These are phyloP conservation scores for Lanmaoa pseudosensibilis DNA, from an alignment of 768 basidiomycete genomes.

Conservation along the genomic window DNA sequence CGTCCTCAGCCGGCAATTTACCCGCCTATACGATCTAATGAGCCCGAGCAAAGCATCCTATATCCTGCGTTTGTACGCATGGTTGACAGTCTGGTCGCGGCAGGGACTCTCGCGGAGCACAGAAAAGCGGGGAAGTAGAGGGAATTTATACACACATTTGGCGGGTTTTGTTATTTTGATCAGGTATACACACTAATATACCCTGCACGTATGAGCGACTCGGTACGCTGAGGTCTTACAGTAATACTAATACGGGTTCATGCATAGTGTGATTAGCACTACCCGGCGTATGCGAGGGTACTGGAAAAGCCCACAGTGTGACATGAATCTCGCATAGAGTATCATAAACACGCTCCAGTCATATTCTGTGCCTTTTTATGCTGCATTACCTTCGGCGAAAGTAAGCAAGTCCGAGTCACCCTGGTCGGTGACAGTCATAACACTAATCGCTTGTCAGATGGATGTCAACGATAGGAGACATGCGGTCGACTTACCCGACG, in stretches of 20 bases:
- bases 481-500: conserved; percentile 67
- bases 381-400: conserved; percentile 72
- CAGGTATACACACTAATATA: not conserved
- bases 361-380: conserved; percentile 40
- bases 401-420: conserved; percentile 95
- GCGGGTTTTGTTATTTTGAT: not conserved
- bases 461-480: not conserved
- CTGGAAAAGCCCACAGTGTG: not conserved
- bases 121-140: not conserved
- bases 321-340: conserved; percentile 2
- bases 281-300: not conserved
- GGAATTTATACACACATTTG: not conserved
- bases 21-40: conserved; percentile 15
- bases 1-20: conserved; percentile 21
- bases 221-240: not conserved
- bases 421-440: conserved; percentile 95
- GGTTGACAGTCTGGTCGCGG: conserved; percentile 22
- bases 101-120: conserved; percentile 16
- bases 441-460: conserved; percentile 47
- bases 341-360: not conserved
- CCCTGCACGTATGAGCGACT: not conserved
- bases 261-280: conserved; percentile 1
- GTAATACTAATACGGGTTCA: not conserved
- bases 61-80: conserved; percentile 24
- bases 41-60: conserved; percentile 18